Percentiles rank a stretch among this genome's conserved stretches.
Evolutionary conservation across 2,329 filamentous ascomycete species (phyloP).

Genomic region (Colletotrichum sp.): DNA sequence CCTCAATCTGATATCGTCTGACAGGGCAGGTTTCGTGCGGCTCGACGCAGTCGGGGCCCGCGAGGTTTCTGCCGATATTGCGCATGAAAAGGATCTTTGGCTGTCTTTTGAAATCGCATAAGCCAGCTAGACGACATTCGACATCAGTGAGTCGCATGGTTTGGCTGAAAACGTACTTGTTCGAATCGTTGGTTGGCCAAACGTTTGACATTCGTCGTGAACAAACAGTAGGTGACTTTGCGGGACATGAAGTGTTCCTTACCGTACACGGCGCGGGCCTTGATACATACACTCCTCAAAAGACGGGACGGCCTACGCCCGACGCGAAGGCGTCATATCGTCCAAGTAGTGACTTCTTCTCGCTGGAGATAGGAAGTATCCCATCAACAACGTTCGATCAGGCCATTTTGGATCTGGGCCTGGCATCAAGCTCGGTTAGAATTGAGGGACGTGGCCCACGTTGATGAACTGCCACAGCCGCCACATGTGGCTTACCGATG

Average conservation of each 20-base stretch:
- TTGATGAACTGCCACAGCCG: background rate
- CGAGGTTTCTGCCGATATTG: background rate
- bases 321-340: background rate
- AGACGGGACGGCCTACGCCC: background rate
- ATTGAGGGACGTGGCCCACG: background rate
- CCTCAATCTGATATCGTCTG: background rate
- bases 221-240: background rate
- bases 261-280: background rate
- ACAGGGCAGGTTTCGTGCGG: background rate
- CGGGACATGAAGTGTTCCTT: background rate
- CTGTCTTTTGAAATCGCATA: background rate
- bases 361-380: background rate
- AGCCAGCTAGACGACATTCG: background rate
- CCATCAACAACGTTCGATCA: background rate
- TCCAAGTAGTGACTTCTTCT: background rate
- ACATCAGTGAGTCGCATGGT: background rate
- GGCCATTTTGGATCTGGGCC: background rate
- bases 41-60: background rate
- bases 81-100: background rate
- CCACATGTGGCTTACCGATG: background rate
- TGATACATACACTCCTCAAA: background rate
- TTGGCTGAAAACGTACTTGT: background rate
- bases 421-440: background rate
- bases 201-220: background rate
- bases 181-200: background rate